phyloP scores from a whole-genome alignment of 2,329 filamentous ascomycete genomes.

The Xylaria sp. region DNA sequence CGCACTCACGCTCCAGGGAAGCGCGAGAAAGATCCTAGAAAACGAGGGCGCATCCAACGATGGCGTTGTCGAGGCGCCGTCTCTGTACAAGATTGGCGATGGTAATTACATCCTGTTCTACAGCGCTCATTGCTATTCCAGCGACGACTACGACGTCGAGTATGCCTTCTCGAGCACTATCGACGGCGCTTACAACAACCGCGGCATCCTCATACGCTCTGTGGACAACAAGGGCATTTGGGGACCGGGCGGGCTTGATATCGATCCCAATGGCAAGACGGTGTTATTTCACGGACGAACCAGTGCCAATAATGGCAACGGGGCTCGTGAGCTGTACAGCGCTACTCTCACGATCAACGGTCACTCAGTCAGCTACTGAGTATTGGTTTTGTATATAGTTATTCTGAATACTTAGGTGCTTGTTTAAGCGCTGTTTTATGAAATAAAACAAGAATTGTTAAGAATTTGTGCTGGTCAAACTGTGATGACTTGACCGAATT shows the following conservation, averaged over 20 bases:
- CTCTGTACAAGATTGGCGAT: slow-evolving; percentile 46
- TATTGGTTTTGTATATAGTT: not conserved
- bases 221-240: slow-evolving; percentile 47
- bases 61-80: slow-evolving; percentile 49
- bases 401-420: not conserved
- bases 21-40: slow-evolving; percentile 46
- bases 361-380: slow-evolving; percentile 32
- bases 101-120: slow-evolving; percentile 49
- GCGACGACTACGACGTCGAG: slow-evolving; percentile 51
- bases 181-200: slow-evolving; percentile 46
- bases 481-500: no score
- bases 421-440: no score
- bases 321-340: slow-evolving; percentile 44
- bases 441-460: no score
- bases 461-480: no score
- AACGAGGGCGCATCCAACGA: slow-evolving; percentile 47
- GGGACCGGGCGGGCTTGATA: slow-evolving; percentile 49
- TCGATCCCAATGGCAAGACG: slow-evolving; percentile 46
- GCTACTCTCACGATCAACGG: slow-evolving; percentile 45
- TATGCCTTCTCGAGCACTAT: slow-evolving; percentile 50
- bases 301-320: slow-evolving; percentile 38
- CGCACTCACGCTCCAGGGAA: slow-evolving; percentile 43
- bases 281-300: slow-evolving; percentile 49
- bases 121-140: slow-evolving; percentile 50
- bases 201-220: slow-evolving; percentile 48